phyloP scores from a whole-genome alignment of 1,284 basidiomycete genomes.

The Marasmius sp. region DNA sequence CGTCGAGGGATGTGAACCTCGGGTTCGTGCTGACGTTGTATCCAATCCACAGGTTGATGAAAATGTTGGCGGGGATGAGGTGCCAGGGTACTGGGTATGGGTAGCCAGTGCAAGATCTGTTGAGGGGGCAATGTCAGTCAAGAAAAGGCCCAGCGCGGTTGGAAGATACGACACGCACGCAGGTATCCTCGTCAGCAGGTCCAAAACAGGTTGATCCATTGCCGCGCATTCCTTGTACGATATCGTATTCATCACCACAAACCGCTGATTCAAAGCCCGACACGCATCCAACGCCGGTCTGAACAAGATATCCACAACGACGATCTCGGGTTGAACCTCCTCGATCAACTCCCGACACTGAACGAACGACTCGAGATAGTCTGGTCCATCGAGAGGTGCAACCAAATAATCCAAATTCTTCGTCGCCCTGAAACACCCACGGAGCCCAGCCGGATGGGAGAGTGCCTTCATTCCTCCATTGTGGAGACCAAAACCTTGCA shows the following conservation, averaged over 20 bases:
- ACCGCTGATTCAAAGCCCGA: neutral
- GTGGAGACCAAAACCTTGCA: neutral
- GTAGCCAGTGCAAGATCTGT: slow-evolving; percentile 4
- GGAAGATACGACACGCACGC: slow-evolving; percentile 1
- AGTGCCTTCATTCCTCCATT: neutral
- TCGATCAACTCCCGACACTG: slow-evolving; percentile 2
- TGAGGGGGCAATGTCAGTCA: neutral
- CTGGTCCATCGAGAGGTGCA: slow-evolving; percentile 2
- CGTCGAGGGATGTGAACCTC: neutral
- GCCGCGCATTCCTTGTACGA: slow-evolving; percentile 8
- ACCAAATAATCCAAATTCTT: neutral
- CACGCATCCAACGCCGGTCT: slow-evolving; percentile 7
- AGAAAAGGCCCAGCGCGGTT: neutral
- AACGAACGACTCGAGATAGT: slow-evolving; percentile 2
- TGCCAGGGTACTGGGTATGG: slow-evolving; percentile 7
- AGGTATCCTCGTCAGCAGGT: slow-evolving; percentile 10
- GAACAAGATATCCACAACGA: slow-evolving; percentile 4
- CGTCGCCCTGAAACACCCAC: slow-evolving; percentile 6
- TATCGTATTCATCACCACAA: slow-evolving; percentile 7
- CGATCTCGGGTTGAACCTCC: neutral
- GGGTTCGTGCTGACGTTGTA: neutral
- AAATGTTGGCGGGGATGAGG: slow-evolving; percentile 9
- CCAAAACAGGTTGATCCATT: slow-evolving; percentile 1
- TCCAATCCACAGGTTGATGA: slow-evolving; percentile 3
- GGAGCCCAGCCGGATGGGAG: slow-evolving; percentile 4